Evolutionary conservation across 2,329 filamentous ascomycete genomes (phyloP).

Genomic region (Pseudocercospora fijiensis): DNA sequence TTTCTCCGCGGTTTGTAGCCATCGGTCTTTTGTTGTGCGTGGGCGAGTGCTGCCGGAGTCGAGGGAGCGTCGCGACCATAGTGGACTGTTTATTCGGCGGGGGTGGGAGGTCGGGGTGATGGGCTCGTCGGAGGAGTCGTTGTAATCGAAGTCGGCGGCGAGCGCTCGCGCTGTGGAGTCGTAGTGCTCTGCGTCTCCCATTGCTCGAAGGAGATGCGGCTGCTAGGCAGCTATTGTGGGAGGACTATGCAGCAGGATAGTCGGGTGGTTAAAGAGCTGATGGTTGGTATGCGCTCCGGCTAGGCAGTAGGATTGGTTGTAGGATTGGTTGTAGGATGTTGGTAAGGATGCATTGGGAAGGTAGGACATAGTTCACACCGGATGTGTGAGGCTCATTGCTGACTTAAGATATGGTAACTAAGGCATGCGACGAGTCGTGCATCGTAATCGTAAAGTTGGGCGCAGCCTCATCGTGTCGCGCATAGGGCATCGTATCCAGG

Average conservation of each 20-base stretch:
- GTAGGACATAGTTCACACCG: not conserved
- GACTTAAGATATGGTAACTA: not conserved
- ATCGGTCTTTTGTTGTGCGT: conserved; percentile 41
- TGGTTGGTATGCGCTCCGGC: conserved; percentile 8
- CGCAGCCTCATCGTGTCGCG: not conserved
- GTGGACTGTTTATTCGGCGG: conserved; percentile 38
- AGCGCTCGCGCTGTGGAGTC: conserved; percentile 54
- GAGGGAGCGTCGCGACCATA: conserved; percentile 23
- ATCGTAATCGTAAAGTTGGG: not conserved
- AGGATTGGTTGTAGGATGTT: not conserved
- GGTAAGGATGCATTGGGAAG: conserved; percentile 10
- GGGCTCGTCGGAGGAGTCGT: conserved; percentile 28
- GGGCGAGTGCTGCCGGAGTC: conserved; percentile 26
- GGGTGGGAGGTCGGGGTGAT: conserved; percentile 42
- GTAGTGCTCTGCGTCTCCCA: conserved; percentile 44
- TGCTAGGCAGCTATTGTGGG: not conserved
- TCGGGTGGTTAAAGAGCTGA: not conserved
- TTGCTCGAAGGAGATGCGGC: conserved; percentile 6
- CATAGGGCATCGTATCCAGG: not conserved
- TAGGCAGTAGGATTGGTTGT: conserved; percentile 15
- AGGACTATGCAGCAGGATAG: not conserved
- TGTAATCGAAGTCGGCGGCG: conserved; percentile 50
- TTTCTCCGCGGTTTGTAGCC: conserved; percentile 46
- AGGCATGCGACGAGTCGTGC: not conserved
- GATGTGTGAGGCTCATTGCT: not conserved